Percentiles rank a stretch among this genome's conserved stretches.
phyloP scores from a whole-genome alignment of 257 asterid species.

The Ilex aquifolium region DNA sequence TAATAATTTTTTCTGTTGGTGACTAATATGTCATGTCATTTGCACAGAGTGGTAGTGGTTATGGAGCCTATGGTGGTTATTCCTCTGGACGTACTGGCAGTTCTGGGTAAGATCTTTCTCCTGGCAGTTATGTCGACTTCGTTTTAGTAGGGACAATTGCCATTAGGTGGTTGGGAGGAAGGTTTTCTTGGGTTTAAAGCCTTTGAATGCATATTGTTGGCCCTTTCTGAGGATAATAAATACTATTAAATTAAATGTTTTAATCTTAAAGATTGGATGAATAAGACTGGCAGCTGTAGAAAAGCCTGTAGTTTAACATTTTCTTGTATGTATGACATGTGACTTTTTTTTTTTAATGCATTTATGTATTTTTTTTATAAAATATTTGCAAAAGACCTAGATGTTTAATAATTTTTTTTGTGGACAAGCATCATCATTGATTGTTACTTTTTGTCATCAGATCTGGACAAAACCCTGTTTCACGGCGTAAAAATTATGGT shows the following conservation, averaged over 20 bases:
- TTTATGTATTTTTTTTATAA: not conserved
- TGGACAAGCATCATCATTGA: constrained; percentile 19
- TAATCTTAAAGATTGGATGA: no score
- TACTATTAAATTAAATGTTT: not conserved
- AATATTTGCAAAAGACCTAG: not conserved
- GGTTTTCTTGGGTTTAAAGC: not conserved
- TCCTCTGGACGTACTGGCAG: constrained; percentile 72
- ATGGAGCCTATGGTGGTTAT: constrained; percentile 83
- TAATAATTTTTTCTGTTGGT: not conserved
- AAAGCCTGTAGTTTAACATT: no score
- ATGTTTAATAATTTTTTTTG: not conserved
- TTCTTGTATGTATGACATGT: not conserved
- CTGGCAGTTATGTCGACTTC: not conserved
- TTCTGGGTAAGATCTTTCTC: constrained; percentile 53
- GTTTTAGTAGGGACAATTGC: not conserved
- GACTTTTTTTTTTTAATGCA: not conserved
- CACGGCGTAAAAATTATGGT: constrained; percentile 91
- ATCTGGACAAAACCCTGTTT: constrained; percentile 77
- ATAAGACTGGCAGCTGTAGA: no score
- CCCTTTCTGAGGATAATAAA: constrained; percentile 5
- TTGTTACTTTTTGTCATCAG: constrained; percentile 47
- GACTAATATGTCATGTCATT: constrained; percentile 6
- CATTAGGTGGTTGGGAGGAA: not conserved
- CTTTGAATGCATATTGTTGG: not conserved
- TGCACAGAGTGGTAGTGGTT: constrained; percentile 60